A percentile compares a stretch with the other conserved stretches of the same genome.
Conservation (phyloP, 768 basidiomycete species). For the Mycena venus region DNA sequence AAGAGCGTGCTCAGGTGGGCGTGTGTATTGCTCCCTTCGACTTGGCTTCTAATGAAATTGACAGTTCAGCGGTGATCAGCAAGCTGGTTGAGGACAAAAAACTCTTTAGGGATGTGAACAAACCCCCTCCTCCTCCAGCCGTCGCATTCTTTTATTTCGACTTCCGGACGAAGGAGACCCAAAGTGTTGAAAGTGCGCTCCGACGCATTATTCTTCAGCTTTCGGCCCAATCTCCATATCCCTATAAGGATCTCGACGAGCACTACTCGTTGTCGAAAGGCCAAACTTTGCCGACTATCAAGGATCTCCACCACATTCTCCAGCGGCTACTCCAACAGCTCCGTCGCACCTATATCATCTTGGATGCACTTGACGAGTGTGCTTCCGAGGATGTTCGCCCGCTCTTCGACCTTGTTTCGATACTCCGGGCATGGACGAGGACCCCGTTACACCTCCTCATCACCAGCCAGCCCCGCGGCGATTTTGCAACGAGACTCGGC, state of each 20-base stretch:
- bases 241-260: background rate
- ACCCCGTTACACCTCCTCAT: constrained; percentile 3
- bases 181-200: background rate
- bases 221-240: background rate
- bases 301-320: background rate
- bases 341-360: constrained; percentile 2
- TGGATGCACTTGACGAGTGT: constrained; percentile 16
- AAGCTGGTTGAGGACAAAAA: no score
- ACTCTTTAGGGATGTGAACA: background rate
- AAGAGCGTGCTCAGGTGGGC: constrained; percentile 8
- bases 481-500: background rate
- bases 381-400: background rate
- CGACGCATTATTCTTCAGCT: constrained; percentile 6
- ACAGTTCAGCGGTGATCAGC: background rate
- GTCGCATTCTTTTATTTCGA: constrained; percentile 16
- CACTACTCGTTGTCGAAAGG: background rate
- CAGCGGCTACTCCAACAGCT: constrained; percentile 1
- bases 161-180: background rate
- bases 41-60: background rate
- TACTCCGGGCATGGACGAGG: background rate
- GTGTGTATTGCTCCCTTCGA: background rate
- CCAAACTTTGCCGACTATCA: background rate
- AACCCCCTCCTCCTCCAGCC: background rate
- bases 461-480: background rate
- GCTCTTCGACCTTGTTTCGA: background rate